Evolutionary conservation across 2,329 filamentous ascomycete species (phyloP), one percentile per base, ranked within the genome.

Genomic region (Fusarium sp.): DNA sequence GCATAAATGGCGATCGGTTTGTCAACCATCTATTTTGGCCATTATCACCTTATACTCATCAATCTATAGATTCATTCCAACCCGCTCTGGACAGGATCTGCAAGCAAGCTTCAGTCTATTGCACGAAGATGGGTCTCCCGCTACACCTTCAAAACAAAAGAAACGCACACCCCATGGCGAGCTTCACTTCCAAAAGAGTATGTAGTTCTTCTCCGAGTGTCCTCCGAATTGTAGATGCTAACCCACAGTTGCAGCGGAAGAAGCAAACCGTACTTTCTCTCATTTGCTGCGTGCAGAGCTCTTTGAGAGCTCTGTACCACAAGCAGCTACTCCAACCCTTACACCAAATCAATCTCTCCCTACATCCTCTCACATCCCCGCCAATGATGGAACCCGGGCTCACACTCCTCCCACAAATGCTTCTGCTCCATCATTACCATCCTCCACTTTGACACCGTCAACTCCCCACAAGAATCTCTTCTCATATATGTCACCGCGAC

Each of bases 391-490:
- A 51, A 91, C 89, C 51, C 87, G 92, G 75, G 92, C 93, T 50
- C 90, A 92, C 71, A 98, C 95, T 7, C 94, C 94, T 45, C 94
- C 94, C 26, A 89, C 87, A 61, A 89, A 90, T 72, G 80, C 81
- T 19, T 83, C 89, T 15, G 82, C 86, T 15, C 84, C 89, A 14
- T 84, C 88, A 24, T 80, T 94, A n/a, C 90, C 92, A 13, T 88
- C 91, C 3, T 88, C 91, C 3, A 91, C 89, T 58, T 85, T 96
- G 61, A 97, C 95, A 1, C 96, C 96, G 1, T 97, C 95, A 2
- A 99, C 96, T 6, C 96, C 96, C 11, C 94, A 97, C 80, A 98
- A 98, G 82, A 99, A 99, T 72, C 88, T 99, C 39, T 98, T 99
- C 78, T 93, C 92, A 26, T 98, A 97, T 78, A 90, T 93, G 80